Conservation (phyloP, 1,284 basidiomycete genomes). For the Anthracocystis setariae region DNA sequence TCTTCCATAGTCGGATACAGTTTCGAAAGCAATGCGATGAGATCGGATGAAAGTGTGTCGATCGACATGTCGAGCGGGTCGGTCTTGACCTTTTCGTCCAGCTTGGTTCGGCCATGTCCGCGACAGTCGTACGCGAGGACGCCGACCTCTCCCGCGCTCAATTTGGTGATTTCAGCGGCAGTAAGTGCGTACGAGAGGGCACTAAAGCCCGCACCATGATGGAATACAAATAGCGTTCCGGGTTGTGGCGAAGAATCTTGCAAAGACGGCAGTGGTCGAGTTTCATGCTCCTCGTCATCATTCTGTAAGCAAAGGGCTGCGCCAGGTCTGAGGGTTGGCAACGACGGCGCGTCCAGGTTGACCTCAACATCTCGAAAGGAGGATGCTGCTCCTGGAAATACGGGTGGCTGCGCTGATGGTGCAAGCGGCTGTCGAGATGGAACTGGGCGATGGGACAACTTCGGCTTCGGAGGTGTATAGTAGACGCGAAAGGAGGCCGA, state of each 20-base stretch:
- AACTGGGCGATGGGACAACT: neutral
- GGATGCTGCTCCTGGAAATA: neutral
- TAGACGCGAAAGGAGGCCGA: constrained; percentile 68
- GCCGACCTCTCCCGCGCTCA: constrained; percentile 80
- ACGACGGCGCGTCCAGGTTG: constrained; percentile 11
- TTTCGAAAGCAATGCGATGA: constrained; percentile 37
- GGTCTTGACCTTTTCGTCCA: constrained; percentile 4
- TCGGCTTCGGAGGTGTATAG: constrained; percentile 58
- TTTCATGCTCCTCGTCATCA: constrained; percentile 66
- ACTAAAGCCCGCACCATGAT: constrained; percentile 93
- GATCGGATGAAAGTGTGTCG: constrained; percentile 47
- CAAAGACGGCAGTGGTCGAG: constrained; percentile 51
- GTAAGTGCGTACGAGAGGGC: constrained; percentile 88
- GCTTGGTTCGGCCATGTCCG: constrained; percentile 76
- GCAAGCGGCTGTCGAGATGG: neutral
- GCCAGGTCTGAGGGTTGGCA: constrained; percentile 53
- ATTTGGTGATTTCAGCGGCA: constrained; percentile 78
- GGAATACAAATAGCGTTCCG: constrained; percentile 82
- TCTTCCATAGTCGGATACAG: constrained; percentile 42
- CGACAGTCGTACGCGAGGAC: constrained; percentile 85
- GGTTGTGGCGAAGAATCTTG: constrained; percentile 56
- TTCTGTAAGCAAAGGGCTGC: constrained; percentile 19
- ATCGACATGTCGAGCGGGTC: constrained; percentile 58
- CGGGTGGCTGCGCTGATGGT: neutral
- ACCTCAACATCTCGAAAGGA: constrained; percentile 16